Percentiles rank a stretch among this genome's conserved stretches.
phyloP scores from a whole-genome alignment of 768 basidiomycete genomes.

The Lanmaoa rubissima region DNA sequence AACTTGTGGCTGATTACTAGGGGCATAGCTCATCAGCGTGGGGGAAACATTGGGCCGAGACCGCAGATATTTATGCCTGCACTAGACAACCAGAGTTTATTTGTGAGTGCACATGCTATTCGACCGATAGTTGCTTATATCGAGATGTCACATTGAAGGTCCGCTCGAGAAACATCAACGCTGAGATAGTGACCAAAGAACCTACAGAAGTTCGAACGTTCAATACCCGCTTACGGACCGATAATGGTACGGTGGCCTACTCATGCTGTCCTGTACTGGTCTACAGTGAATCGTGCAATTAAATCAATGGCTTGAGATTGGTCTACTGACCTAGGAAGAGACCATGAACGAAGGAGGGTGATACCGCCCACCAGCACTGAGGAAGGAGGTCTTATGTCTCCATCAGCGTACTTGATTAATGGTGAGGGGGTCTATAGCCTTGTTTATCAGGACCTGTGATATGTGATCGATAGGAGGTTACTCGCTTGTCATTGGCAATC shows the following conservation, averaged over 20 bases:
- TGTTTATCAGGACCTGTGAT: conserved; percentile 13
- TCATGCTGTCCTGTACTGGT: conserved; percentile 7
- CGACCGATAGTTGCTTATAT: neutral
- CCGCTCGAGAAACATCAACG: conserved; percentile 4
- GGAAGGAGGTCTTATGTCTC: neutral
- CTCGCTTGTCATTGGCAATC: neutral
- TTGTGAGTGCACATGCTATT: neutral
- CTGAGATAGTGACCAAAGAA: neutral
- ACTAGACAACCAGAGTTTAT: neutral
- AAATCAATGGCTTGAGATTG: neutral
- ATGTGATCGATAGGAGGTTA: neutral
- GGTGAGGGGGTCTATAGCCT: neutral
- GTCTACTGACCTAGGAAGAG: neutral
- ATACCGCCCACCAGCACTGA: conserved; percentile 15
- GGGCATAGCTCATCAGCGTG: neutral
- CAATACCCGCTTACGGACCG: neutral
- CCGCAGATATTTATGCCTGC: conserved; percentile 6
- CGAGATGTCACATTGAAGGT: conserved; percentile 8
- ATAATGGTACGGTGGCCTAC: neutral
- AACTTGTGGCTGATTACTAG: neutral
- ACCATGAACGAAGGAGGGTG: conserved; percentile 1
- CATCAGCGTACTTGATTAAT: conserved; percentile 11
- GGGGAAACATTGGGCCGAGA: neutral
- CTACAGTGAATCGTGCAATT: neutral
- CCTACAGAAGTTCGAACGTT: conserved; percentile 4